Conservation (phyloP, 257 asterid species). For the Petrea volubilis region DNA sequence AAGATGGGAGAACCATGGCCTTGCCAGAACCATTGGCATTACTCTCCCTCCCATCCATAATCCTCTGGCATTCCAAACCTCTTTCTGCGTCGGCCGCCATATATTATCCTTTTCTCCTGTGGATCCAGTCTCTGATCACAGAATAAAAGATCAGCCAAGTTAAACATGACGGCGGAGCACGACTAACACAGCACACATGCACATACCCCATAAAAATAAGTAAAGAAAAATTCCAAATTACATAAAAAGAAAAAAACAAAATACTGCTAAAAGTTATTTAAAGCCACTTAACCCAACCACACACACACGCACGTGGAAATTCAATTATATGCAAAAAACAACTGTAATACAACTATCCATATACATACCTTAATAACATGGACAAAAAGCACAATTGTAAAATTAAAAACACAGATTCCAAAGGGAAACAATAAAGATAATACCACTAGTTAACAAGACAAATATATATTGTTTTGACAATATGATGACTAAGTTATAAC, state of each 20-base stretch:
- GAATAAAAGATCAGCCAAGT: slow-evolving; percentile 13
- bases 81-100: slow-evolving; percentile 80
- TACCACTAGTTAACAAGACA: background rate
- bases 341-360: too few species aligned
- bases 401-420: background rate
- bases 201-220: background rate
- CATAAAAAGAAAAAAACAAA: too few species aligned
- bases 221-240: background rate
- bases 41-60: slow-evolving; percentile 87
- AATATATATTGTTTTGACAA: slow-evolving; percentile 1
- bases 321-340: too few species aligned
- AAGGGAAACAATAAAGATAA: background rate
- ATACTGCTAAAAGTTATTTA: background rate
- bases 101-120: slow-evolving; percentile 62
- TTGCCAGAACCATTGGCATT: slow-evolving; percentile 42
- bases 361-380: too few species aligned
- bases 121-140: slow-evolving; percentile 85
- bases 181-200: background rate
- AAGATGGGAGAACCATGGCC: slow-evolving; percentile 64
- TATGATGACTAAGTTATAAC: background rate
- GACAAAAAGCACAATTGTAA: background rate
- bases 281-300: background rate
- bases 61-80: slow-evolving; percentile 85
- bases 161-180: background rate
- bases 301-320: too few species aligned